phyloP scores from a whole-genome alignment of 164 flowering plant genomes.

The Sextonia rubra region DNA sequence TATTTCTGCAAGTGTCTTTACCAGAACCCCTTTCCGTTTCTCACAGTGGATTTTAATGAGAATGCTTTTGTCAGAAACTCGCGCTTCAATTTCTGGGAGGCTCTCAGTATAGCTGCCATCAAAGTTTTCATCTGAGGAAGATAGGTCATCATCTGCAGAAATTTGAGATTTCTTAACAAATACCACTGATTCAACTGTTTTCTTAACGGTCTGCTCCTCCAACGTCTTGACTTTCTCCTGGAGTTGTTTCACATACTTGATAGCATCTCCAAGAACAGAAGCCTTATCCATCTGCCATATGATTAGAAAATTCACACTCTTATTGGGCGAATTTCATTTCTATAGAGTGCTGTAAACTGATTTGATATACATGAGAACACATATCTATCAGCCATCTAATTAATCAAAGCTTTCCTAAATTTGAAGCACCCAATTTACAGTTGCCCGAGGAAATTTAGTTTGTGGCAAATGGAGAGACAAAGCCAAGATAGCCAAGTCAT shows the following conservation, averaged over 20 bases:
- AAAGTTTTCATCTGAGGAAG: constrained; percentile 33
- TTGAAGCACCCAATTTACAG: too few species aligned
- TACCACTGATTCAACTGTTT: constrained; percentile 58
- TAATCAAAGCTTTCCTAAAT: too few species aligned
- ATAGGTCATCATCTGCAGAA: constrained; percentile 30
- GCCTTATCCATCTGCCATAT: constrained; percentile 81
- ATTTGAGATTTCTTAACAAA: constrained; percentile 55
- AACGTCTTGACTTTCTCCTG: constrained; percentile 72
- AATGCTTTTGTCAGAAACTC: constrained; percentile 58
- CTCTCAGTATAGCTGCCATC: constrained; percentile 25
- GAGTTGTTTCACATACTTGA: constrained; percentile 77
- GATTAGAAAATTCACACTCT: not conserved
- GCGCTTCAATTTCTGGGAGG: constrained; percentile 81
- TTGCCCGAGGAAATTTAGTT: too few species aligned
- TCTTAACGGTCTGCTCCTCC: constrained; percentile 65
- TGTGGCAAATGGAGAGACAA: too few species aligned
- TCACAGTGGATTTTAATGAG: constrained; percentile 77
- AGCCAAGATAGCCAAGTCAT: too few species aligned
- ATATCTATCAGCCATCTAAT: too few species aligned
- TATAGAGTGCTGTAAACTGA: too few species aligned
- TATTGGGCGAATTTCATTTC: too few species aligned
- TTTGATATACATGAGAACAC: too few species aligned
- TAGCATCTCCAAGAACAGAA: constrained; percentile 83
- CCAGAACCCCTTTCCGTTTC: constrained; percentile 54
- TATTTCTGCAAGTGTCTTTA: constrained; percentile 49